Conservation (phyloP, 2,329 filamentous ascomycete species). For the Sphaerulina populicola region DNA sequence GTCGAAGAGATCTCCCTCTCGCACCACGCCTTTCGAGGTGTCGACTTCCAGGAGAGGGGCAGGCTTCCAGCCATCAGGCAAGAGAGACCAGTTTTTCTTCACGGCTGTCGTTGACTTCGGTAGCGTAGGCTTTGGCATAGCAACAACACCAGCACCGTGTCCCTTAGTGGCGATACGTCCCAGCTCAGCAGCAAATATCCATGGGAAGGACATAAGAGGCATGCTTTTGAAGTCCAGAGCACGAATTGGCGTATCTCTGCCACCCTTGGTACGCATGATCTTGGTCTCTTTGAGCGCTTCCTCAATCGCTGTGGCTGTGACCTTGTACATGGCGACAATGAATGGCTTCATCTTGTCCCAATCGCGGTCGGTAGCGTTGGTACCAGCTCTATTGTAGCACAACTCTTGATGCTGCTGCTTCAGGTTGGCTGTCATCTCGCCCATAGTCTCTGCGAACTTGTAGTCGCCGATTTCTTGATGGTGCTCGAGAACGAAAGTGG, state of each 20-base stretch:
- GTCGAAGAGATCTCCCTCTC: constrained; percentile 18
- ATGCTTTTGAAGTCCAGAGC: constrained; percentile 46
- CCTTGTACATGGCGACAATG: constrained; percentile 77
- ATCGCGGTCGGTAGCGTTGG: constrained; percentile 31
- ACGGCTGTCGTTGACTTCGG: constrained; percentile 8
- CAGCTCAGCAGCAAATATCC: constrained; percentile 71
- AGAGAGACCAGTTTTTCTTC: constrained; percentile 10
- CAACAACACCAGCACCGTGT: background rate
- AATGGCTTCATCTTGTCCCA: constrained; percentile 58
- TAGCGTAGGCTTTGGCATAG: constrained; percentile 12
- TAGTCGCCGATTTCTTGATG: constrained; percentile 67
- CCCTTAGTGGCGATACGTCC: constrained; percentile 54
- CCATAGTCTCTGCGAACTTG: constrained; percentile 78
- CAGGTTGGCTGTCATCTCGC: constrained; percentile 56
- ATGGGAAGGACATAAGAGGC: constrained; percentile 88
- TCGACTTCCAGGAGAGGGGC: constrained; percentile 15
- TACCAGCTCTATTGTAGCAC: constrained; percentile 58
- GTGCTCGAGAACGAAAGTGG: constrained; percentile 71
- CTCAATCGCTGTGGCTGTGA: constrained; percentile 64
- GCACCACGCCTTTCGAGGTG: constrained; percentile 9
- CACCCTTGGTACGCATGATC: constrained; percentile 35
- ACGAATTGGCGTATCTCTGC: constrained; percentile 32
- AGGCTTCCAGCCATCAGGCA: constrained; percentile 13
- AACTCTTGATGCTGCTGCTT: constrained; percentile 60
- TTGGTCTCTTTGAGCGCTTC: constrained; percentile 49